These are phyloP conservation scores for Phaeotremella fagi DNA, from an alignment of 768 basidiomycete genomes.

Conservation along the genomic window DNA sequence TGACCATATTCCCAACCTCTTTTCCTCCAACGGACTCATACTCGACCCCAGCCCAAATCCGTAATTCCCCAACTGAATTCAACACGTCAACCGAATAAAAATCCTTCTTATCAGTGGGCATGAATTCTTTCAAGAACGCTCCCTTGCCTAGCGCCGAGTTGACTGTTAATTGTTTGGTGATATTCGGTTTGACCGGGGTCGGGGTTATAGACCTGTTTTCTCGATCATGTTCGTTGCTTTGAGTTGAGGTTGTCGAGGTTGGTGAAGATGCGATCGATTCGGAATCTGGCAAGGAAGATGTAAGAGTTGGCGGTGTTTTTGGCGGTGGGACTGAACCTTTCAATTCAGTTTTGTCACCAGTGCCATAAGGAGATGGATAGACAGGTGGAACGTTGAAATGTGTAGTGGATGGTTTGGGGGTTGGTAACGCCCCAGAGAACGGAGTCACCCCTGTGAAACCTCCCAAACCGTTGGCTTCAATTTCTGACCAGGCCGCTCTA, in stretches of 20 bases:
- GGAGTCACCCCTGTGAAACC: slow-evolving; percentile 44
- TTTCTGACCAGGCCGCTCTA: slow-evolving; percentile 29
- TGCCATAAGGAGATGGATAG: too few relatives aligned
- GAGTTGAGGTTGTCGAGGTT: neutral
- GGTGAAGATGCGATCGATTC: neutral
- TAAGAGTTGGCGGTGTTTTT: neutral
- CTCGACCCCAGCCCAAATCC: slow-evolving; percentile 30
- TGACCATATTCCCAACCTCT: slow-evolving; percentile 44
- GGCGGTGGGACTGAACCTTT: too few relatives aligned
- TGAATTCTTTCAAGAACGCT: too few relatives aligned
- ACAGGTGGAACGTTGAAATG: neutral
- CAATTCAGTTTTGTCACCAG: too few relatives aligned
- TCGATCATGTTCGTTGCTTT: too few relatives aligned
- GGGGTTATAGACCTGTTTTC: too few relatives aligned
- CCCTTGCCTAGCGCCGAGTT: too few relatives aligned
- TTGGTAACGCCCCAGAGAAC: neutral
- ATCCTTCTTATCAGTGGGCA: slow-evolving; percentile 3
- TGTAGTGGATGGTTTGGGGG: neutral
- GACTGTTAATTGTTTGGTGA: neutral
- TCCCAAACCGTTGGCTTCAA: slow-evolving; percentile 40
- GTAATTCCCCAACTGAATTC: slow-evolving; percentile 20
- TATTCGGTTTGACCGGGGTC: neutral
- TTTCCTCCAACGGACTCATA: slow-evolving; percentile 35
- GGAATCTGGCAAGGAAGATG: neutral
- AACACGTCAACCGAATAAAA: slow-evolving; percentile 27